Evolutionary conservation across 2,329 filamentous ascomycete species (phyloP).

Genomic region (Scytalidium sp.): DNA sequence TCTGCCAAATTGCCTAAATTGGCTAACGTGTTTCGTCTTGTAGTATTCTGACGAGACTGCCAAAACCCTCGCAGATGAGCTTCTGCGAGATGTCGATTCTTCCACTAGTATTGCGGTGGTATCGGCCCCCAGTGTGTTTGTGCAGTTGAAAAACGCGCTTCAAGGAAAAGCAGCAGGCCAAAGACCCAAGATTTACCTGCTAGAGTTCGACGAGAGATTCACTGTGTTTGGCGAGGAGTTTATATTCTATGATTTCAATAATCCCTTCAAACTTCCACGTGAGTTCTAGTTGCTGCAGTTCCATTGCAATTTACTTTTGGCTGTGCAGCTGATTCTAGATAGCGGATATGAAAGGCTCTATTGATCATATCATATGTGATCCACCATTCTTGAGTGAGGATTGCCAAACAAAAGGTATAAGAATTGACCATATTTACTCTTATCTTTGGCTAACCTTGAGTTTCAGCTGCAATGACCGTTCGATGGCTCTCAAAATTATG

Average conservation of each 20-base stretch:
- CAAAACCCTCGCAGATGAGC: conserved; percentile 55
- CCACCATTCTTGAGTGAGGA: conserved; percentile 79
- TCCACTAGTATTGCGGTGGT: conserved; percentile 64
- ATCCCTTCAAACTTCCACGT: conserved; percentile 64
- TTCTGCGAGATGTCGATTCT: conserved; percentile 58
- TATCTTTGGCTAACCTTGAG: not conserved
- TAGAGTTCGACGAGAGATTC: conserved; percentile 76
- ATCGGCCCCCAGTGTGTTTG: conserved; percentile 74
- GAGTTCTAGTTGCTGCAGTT: conserved; percentile 17
- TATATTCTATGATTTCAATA: conserved; percentile 69
- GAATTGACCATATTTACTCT: conserved; percentile 1
- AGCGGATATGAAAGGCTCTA: conserved; percentile 57
- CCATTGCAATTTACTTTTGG: not conserved
- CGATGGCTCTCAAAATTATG: conserved; percentile 63
- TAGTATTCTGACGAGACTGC: conserved; percentile 74
- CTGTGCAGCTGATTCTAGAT: conserved; percentile 3
- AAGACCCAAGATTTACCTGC: conserved; percentile 58
- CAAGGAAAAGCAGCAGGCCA: conserved; percentile 39
- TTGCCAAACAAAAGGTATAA: conserved; percentile 72
- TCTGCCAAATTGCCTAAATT: no score
- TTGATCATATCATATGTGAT: conserved; percentile 71
- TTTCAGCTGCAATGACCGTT: conserved; percentile 65
- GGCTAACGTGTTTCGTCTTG: not conserved
- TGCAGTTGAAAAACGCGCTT: conserved; percentile 69
- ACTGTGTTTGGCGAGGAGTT: conserved; percentile 67